phyloP scores from a whole-genome alignment of 495 filamentous ascomycete species.

The Talaromyces thailandensis region DNA sequence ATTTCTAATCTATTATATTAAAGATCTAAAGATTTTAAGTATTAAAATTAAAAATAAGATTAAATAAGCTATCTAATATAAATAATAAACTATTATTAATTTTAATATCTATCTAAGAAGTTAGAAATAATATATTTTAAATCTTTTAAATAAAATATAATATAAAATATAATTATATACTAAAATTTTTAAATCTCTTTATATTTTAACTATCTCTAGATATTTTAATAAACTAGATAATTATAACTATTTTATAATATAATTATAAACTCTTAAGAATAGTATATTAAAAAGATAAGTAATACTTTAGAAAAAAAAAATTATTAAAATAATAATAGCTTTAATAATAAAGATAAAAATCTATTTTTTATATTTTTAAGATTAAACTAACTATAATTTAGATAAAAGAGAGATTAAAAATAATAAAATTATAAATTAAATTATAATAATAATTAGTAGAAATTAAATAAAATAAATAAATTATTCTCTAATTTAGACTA shows the following conservation, averaged over 20 bases:
- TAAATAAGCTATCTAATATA: not conserved
- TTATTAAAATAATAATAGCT: not conserved
- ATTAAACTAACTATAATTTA: too few species aligned
- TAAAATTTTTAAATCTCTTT: not conserved
- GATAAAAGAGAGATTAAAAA: not conserved
- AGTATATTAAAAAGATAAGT: not conserved
- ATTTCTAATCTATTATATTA: not conserved
- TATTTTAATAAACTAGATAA: not conserved
- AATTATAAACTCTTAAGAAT: not conserved
- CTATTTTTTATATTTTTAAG: not conserved
- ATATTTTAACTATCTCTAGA: not conserved
- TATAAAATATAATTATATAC: not conserved
- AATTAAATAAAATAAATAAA: not conserved
- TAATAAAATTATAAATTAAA: not conserved
- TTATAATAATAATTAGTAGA: not conserved
- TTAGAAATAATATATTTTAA: not conserved
- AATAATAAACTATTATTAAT: not conserved
- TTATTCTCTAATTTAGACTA: not conserved
- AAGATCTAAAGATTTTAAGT: not conserved
- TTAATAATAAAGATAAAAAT: not conserved
- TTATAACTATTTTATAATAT: not conserved
- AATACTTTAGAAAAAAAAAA: not conserved
- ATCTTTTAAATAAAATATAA: not conserved
- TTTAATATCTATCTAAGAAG: not conserved
- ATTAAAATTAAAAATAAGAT: not conserved